Evolutionary conservation across 805 yeast species (phyloP).

Genomic region (Tanozyma kutaoensis): DNA sequence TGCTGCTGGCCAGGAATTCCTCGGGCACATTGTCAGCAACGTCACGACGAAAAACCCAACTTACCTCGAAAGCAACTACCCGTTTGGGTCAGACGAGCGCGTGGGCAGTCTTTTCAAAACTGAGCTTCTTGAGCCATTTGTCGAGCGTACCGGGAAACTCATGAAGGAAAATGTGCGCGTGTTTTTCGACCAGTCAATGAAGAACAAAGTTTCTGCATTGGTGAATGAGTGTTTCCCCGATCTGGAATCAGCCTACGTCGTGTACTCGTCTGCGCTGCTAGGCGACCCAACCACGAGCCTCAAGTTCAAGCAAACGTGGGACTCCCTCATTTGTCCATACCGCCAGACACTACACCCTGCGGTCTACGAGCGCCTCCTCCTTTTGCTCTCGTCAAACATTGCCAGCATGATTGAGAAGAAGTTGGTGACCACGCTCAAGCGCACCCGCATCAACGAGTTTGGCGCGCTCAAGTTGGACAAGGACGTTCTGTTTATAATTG

Average conservation of each 20-base stretch:
- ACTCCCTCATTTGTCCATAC: constrained; percentile 49
- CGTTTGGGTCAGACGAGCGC: constrained; percentile 25
- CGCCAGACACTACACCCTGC: constrained; percentile 37
- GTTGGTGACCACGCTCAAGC: constrained; percentile 50
- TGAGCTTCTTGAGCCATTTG: constrained; percentile 19
- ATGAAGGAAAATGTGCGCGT: constrained; percentile 26
- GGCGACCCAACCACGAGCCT: constrained; percentile 21
- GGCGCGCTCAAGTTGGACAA: constrained; percentile 79
- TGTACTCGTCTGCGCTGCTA: constrained; percentile 13
- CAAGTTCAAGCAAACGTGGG: constrained; percentile 52
- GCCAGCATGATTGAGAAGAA: constrained; percentile 23
- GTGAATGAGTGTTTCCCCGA: constrained; percentile 31
- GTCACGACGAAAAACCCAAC: constrained; percentile 12
- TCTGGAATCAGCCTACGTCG: constrained; percentile 15
- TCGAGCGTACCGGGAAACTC: constrained; percentile 13
- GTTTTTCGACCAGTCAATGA: constrained; percentile 35
- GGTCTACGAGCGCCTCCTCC: constrained; percentile 36
- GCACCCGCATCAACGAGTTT: constrained; percentile 51
- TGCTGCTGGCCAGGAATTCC: constrained; percentile 46
- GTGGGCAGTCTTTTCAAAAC: constrained; percentile 14
- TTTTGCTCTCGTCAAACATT: constrained; percentile 32
- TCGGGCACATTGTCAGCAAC: constrained; percentile 37
- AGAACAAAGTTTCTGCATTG: constrained; percentile 27
- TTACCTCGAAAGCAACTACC: constrained; percentile 13
- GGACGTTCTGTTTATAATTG: constrained; percentile 63